Evolutionary conservation across 768 basidiomycete species (phyloP), one percentile per base, ranked within the genome.

Genomic region (Agrocybe praecox): DNA sequence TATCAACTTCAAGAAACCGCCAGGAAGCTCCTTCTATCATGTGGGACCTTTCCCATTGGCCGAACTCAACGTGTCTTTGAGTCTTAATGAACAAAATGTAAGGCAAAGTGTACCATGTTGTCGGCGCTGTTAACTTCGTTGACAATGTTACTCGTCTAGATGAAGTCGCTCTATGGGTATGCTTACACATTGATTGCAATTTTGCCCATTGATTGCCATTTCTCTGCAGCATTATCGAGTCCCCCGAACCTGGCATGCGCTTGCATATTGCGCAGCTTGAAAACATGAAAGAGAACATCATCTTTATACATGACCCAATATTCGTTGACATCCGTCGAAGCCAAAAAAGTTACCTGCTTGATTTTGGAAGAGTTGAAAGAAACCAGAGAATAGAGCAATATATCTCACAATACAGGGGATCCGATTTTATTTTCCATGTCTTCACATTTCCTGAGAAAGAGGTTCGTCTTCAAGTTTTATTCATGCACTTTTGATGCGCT

Each of bases 291-390:
- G 55, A 70, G 8, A 62, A 47, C 43, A 23, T 79, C 60, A 82
- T 78, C 0, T 87, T 86, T 57, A 40, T 86, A 9, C 77, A 82
- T 48, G 80, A 84, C 55, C 87, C 87, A 0, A 70, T 86, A 29
- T 72, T 83, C 22, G 72, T 86, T 40, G 86, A 88, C 49, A 76
- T 71, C 1, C 69, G 74, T 9, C 62, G 62, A 2, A 67, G 74
- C 10, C 62, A 62, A 3, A 67, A 62, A 61, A 76, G 81, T 6
- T 77, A 80, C 59, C 57, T 86, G 22, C 71, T 87, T 42, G 83
- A 85, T 58, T 88, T 85, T 84, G 79, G 80, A 18, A 66, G 66
- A 5, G 55, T 56, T 8, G 49, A 62, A 15, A 71, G 65, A 24
- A 80, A 80, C 43, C 62, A 67, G 34, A 64, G 56, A 1, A 65